A percentile compares a stretch with the other conserved stretches of the same genome.
Evolutionary conservation across 495 filamentous ascomycete species (phyloP).

Genomic region (Viridothelium virens): DNA sequence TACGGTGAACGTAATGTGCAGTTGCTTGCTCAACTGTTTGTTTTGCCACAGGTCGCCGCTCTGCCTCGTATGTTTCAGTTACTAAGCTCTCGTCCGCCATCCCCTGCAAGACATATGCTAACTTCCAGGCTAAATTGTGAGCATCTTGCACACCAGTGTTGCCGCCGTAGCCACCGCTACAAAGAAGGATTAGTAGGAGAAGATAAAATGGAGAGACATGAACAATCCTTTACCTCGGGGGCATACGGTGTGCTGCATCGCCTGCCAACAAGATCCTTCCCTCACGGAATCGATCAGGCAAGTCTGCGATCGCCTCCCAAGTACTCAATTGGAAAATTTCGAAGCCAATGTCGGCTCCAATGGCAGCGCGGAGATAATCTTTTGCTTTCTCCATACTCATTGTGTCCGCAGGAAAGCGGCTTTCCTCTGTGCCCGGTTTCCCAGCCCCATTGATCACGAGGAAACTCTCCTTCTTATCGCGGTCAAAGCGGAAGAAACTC

Average conservation of each 20-base stretch:
- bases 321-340: slow-evolving; percentile 10
- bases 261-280: slow-evolving; percentile 15
- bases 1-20: slow-evolving; percentile 14
- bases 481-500: slow-evolving; percentile 14
- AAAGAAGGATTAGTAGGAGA: neutral
- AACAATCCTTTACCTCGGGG: neutral
- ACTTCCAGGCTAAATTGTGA: slow-evolving; percentile 18
- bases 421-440: slow-evolving; percentile 11
- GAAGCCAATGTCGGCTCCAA: slow-evolving; percentile 15
- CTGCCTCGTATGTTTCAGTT: slow-evolving; percentile 13
- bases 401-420: slow-evolving; percentile 13
- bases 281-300: slow-evolving; percentile 12
- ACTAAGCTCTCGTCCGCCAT: slow-evolving; percentile 9
- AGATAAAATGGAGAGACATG: neutral
- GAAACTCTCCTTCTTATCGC: slow-evolving; percentile 13
- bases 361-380: slow-evolving; percentile 13
- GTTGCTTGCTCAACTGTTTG: slow-evolving; percentile 16
- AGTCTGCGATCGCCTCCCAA: slow-evolving; percentile 9
- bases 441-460: slow-evolving; percentile 15
- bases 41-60: slow-evolving; percentile 16
- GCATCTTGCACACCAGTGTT: slow-evolving; percentile 19
- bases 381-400: slow-evolving; percentile 12
- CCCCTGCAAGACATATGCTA: slow-evolving; percentile 10
- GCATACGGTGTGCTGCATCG: slow-evolving; percentile 15
- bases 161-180: slow-evolving; percentile 12